Base-by-base conservation (phyloP, 345 rosid genomes). In the Linum usitatissimum region DNA sequence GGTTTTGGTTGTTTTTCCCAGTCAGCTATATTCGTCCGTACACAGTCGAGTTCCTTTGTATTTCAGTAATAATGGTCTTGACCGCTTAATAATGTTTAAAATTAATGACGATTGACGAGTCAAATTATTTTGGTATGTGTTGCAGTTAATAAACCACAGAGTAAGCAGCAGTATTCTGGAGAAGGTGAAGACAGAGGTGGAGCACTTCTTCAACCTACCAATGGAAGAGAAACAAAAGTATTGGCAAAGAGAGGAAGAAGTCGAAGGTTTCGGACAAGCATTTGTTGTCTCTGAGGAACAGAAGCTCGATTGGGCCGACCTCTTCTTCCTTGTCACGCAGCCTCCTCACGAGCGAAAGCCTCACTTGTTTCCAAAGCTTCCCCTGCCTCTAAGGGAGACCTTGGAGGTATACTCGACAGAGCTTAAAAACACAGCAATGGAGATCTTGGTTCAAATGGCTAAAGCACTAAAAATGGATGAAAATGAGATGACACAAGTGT, bases 241-340 rank as follows among this genome's bases (percentile, higher is more conserved):
- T 7, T 71, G 67, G 69, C 78, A 75, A 51, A 39, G 53, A 30
- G 30, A 49, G 51, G 78, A 67, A 56, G 78, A 75, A 7, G 19
- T 68, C 0, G 75, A 75, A 51, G 75, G 78, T 2, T 75, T 71
- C 54, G 78, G 75, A 1, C 72, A 75, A 59, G 62, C 65, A 23
- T 75, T 75, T 64, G 75, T 70, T 30, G 64, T 70, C 2, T 75
- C 75, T 3, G 72, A 70, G 31, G 75, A 71, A 15, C 78, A 75
- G 49, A 70, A 70, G 56, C 75, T 75, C 12, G 72, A 75, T 10
- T 75, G 75, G 78, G 69, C 31, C 19, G 78, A 75, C 59, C 42
- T 70, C 8, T 70, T 75, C 62, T 67, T 55, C 57, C 0, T 75
- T 28, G 9, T 45, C 31, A 64, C 72, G 13, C 78, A 28, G 0